phyloP scores from a whole-genome alignment of 495 filamentous ascomycete species.

The Cercophora samala region DNA sequence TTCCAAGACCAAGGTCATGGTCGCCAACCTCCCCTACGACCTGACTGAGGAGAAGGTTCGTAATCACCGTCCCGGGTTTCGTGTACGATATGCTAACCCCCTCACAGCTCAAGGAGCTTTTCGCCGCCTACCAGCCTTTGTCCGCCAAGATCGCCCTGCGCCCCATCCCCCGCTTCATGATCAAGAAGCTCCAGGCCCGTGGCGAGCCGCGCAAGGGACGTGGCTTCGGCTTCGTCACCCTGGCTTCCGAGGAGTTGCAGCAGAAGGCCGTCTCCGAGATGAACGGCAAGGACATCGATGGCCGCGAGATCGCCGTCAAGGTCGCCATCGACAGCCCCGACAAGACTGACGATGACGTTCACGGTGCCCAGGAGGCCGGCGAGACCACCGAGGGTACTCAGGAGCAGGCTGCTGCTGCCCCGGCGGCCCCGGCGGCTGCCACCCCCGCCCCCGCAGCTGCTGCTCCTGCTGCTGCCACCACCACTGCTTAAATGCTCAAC shows the following conservation, averaged over 20 bases:
- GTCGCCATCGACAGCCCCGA: slow-evolving; percentile 98
- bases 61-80: not conserved
- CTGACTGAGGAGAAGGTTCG: slow-evolving; percentile 90
- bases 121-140: slow-evolving; percentile 79
- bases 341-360: slow-evolving; percentile 86
- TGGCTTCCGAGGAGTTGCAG: slow-evolving; percentile 91
- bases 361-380: slow-evolving; percentile 46
- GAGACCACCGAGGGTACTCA: slow-evolving; percentile 39
- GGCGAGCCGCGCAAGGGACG: slow-evolving; percentile 98
- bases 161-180: slow-evolving; percentile 98
- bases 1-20: slow-evolving; percentile 99
- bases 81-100: slow-evolving; percentile 38
- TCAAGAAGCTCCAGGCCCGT: slow-evolving; percentile 97
- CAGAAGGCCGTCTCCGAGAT: slow-evolving; percentile 95
- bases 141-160: slow-evolving; percentile 98
- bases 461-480: slow-evolving; percentile 17
- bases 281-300: slow-evolving; percentile 98
- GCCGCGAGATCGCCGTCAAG: slow-evolving; percentile 99
- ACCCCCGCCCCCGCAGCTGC: slow-evolving; percentile 23
- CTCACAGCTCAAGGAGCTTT: slow-evolving; percentile 89
- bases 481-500: slow-evolving; percentile 25
- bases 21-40: slow-evolving; percentile 97
- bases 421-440: not conserved
- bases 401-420: slow-evolving; percentile 38
- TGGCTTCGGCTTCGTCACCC: slow-evolving; percentile 96